Evolutionary conservation across 2,329 filamentous ascomycete genomes (phyloP).

Genomic region (Fusarium gaditjirri): DNA sequence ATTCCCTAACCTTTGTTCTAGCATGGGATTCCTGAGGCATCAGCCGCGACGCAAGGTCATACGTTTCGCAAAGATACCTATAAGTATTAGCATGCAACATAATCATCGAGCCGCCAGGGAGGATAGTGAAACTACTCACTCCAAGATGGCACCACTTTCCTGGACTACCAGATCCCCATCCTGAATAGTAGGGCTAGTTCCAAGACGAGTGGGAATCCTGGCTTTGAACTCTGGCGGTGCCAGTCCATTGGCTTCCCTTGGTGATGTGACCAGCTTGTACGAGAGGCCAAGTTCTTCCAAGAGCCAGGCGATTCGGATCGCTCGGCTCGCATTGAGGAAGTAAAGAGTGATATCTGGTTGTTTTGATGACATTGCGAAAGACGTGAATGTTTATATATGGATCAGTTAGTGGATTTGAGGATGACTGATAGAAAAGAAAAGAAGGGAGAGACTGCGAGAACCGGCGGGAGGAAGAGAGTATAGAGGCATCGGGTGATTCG

Average conservation of each 20-base stretch:
- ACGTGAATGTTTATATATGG: no score
- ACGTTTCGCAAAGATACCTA: neutral
- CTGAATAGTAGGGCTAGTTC: neutral
- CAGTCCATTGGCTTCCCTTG: neutral
- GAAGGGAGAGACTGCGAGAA: neutral
- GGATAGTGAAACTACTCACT: neutral
- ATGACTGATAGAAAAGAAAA: no score
- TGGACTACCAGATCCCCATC: neutral
- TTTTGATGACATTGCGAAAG: neutral
- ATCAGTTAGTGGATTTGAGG: rapidly evolving
- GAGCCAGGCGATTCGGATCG: neutral
- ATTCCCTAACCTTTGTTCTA: neutral
- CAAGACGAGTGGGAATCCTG: neutral
- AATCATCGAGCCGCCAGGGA: rapidly evolving
- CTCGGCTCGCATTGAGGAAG: neutral
- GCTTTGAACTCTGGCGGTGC: neutral
- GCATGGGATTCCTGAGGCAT: neutral
- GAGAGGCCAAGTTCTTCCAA: neutral
- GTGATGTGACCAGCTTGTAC: rapidly evolving
- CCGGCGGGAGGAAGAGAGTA: neutral
- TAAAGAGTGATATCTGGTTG: neutral
- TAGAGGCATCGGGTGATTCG: rapidly evolving
- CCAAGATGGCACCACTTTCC: neutral
- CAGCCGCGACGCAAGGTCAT: neutral
- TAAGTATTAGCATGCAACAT: rapidly evolving